Evolutionary conservation across 108 stramenopile genomes (phyloP), one percentile per base, ranked within the genome.

Genomic region (Nitzschia sp.): DNA sequence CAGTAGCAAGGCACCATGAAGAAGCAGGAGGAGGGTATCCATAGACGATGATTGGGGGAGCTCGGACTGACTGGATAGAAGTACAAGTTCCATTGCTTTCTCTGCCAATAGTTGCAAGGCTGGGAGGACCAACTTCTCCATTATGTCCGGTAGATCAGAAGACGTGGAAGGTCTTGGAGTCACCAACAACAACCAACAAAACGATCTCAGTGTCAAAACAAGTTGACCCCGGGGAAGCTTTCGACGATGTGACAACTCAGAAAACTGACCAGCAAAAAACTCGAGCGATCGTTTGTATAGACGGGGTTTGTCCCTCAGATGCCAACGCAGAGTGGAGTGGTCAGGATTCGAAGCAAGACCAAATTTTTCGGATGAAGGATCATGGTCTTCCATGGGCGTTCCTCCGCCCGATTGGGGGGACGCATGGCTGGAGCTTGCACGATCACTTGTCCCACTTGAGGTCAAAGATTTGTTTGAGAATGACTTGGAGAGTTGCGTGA

Each of bases 161-260:
- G 53, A 54, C 9, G 61, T 44, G 12, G n/a, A 21, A 17, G 61
- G 15, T 54, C 11, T 24, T 44, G 61, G 41, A 6, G 5, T 48
- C 8, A 53, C 50, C 48, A 67, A 41, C 11, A 67, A 38, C 14
- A 55, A 20, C 53, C 66, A 56, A 43, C 54, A 55, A 42, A 26
- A 67, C 12, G 66, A 53, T 22, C 48, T 67, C 1, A 67, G 41
- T 14, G 48, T 41, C 17, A 67, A 17, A 9, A 55, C 21, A 15
- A 67, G 34, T 20, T 67, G 29, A 14, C 66, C 66, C 3, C 61
- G 41, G 37, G 61, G 61, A 11, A 65, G 51, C n/a, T 22, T n/a
- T n/a, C 34, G 34, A 3, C 9, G 34, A 22, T 52, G 10, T 37
- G 64, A 15, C 0, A 65, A 2, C 10, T 15, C 19, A 1, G 11